Percentiles rank a stretch among this genome's conserved stretches.
phyloP scores from a whole-genome alignment of 495 filamentous ascomycete genomes.

The Tuber umbilicatum region DNA sequence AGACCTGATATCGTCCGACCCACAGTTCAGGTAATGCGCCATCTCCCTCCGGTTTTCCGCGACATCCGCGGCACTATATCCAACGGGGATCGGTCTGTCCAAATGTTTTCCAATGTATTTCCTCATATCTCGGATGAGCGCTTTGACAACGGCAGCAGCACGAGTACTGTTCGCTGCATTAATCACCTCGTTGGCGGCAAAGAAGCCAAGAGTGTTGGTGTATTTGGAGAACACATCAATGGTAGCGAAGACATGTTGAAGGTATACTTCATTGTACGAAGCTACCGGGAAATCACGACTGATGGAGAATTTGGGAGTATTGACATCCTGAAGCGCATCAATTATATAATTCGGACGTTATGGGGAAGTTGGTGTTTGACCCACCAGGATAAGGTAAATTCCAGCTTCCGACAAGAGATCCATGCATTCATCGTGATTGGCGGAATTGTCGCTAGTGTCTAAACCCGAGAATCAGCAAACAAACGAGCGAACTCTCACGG shows the following conservation, averaged over 20 bases:
- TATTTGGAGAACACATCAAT: constrained; percentile 83
- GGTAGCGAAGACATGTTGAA: constrained; percentile 89
- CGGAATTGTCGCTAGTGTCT: constrained; percentile 81
- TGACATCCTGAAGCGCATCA: constrained; percentile 47
- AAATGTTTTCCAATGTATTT: constrained; percentile 70
- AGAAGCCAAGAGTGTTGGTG: constrained; percentile 86
- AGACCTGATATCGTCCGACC: constrained; percentile 65
- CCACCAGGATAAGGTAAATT: constrained; percentile 82
- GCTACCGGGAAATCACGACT: constrained; percentile 65
- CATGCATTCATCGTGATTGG: constrained; percentile 81
- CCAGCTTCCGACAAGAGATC: constrained; percentile 68
- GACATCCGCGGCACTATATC: constrained; percentile 87
- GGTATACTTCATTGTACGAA: constrained; percentile 88
- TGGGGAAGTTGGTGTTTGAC: neutral
- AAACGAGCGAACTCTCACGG: neutral
- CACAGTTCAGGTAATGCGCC: constrained; percentile 92
- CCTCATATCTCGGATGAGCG: constrained; percentile 83
- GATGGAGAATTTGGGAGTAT: constrained; percentile 71
- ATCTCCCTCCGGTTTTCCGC: constrained; percentile 80
- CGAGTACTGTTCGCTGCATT: constrained; percentile 70
- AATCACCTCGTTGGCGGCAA: constrained; percentile 95
- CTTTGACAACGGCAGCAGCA: constrained; percentile 84
- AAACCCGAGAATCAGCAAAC: constrained; percentile 7
- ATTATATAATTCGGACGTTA: neutral
- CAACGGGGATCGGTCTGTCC: constrained; percentile 76